Conservation (phyloP, 345 rosid genomes). For the Populus ilicifolia region DNA sequence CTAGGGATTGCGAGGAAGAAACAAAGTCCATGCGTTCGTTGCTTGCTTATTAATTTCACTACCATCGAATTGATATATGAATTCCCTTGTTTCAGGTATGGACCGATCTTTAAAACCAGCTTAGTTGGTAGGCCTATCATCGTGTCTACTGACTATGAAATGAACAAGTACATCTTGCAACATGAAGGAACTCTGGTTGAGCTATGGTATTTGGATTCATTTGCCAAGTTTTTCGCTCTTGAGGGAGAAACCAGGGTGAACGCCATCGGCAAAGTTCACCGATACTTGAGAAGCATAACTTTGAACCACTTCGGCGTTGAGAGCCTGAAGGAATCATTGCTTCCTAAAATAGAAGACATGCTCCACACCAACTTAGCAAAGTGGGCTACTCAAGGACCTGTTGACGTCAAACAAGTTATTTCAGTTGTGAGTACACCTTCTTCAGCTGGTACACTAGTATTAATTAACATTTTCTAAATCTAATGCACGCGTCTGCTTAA, state of each 20-base stretch:
- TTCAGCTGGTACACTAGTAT: no score
- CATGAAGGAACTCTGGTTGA: constrained; percentile 19
- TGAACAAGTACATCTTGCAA: constrained; percentile 19
- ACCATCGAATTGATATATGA: background rate
- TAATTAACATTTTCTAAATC: background rate
- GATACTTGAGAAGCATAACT: constrained; percentile 10
- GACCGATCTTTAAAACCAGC: constrained; percentile 14
- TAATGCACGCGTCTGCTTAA: background rate
- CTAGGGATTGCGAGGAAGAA: background rate
- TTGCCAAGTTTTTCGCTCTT: constrained; percentile 16
- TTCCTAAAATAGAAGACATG: constrained; percentile 18
- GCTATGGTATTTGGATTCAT: constrained; percentile 4
- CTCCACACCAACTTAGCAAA: constrained; percentile 1
- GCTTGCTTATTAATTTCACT: background rate
- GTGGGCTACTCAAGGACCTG: background rate
- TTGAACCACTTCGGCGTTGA: constrained; percentile 20
- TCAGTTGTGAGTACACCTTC: background rate
- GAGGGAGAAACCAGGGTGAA: constrained; percentile 7
- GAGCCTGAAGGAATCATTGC: constrained; percentile 14
- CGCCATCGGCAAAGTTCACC: background rate
- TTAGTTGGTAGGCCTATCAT: constrained; percentile 7
- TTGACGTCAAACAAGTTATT: background rate
- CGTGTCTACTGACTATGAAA: constrained; percentile 22
- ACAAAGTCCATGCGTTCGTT: background rate
- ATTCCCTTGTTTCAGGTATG: constrained; percentile 13